A percentile compares a stretch with the other conserved stretches of the same genome.
phyloP scores from a whole-genome alignment of 495 filamentous ascomycete genomes.

The Sphaerosporella brunnea region DNA sequence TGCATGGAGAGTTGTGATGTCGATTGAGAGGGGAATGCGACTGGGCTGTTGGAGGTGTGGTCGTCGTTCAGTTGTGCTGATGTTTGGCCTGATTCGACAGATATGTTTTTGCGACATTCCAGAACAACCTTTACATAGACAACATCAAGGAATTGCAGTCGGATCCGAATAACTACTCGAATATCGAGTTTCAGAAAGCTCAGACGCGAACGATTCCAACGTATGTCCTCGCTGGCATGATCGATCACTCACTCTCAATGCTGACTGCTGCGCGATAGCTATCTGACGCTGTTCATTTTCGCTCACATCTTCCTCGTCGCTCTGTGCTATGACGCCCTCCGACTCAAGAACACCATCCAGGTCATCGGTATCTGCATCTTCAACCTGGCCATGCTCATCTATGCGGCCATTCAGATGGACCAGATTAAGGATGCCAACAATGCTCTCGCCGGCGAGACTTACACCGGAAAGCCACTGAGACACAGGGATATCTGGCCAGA shows the following conservation, averaged over 20 bases:
- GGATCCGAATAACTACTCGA: neutral
- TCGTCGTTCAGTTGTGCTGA: no score
- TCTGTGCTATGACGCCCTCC: conserved; percentile 79
- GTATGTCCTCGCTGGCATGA: conserved; percentile 11
- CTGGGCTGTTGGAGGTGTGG: no score
- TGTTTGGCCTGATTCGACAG: conserved; percentile 29
- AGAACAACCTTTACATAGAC: conserved; percentile 32
- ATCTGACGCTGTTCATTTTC: conserved; percentile 92
- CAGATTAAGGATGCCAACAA: conserved; percentile 60
- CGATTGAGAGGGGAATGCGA: no score
- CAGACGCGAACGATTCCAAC: conserved; percentile 29
- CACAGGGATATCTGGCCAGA: conserved; percentile 42
- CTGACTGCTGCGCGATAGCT: conserved; percentile 34
- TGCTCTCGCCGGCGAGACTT: conserved; percentile 29
- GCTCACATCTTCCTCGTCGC: conserved; percentile 82
- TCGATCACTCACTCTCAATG: neutral
- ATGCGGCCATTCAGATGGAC: conserved; percentile 77
- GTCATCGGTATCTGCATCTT: conserved; percentile 87
- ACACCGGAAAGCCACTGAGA: conserved; percentile 20
- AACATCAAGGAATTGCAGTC: conserved; percentile 5
- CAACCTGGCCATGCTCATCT: conserved; percentile 77
- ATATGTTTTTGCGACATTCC: conserved; percentile 55
- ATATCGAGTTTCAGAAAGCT: conserved; percentile 20
- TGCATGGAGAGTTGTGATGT: no score
- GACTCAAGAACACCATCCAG: conserved; percentile 95